Evolutionary conservation across 1,284 basidiomycete genomes (phyloP).

Genomic region (Cryptococcus neoformans): DNA sequence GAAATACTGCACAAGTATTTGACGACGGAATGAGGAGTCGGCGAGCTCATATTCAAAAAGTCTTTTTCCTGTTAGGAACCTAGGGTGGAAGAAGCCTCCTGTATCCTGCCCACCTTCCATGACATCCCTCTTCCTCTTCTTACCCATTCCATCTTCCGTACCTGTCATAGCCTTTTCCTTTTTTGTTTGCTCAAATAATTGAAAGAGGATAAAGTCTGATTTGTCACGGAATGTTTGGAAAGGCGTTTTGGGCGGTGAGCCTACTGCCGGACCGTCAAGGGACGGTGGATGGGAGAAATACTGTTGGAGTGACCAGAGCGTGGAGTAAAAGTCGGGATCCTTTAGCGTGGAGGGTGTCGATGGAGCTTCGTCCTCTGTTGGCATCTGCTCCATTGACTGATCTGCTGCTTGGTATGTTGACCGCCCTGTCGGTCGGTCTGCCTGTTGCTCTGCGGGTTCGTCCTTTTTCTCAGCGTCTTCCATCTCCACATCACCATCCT

Average conservation of each 20-base stretch:
- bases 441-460: too few relatives aligned
- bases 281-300: constrained; percentile 43
- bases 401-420: not conserved
- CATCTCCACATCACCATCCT: constrained; percentile 2
- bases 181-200: constrained; percentile 37
- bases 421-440: too few relatives aligned
- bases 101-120: constrained; percentile 10
- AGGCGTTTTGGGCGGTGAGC: constrained; percentile 21
- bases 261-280: constrained; percentile 31
- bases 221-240: constrained; percentile 38
- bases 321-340: constrained; percentile 40
- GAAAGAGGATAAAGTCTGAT: constrained; percentile 37
- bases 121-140: constrained; percentile 28
- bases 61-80: constrained; percentile 42
- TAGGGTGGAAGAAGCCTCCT: constrained; percentile 39
- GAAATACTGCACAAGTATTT: constrained; percentile 47
- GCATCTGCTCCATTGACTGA: not conserved
- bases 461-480: constrained; percentile 4
- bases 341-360: not conserved
- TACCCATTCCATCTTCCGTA: constrained; percentile 20
- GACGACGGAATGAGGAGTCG: constrained; percentile 45
- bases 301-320: constrained; percentile 47
- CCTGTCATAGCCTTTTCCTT: constrained; percentile 33
- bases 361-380: not conserved
- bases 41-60: constrained; percentile 45